A percentile compares a stretch with the other conserved stretches of the same genome.
Evolutionary conservation across 768 basidiomycete species (phyloP).

Genomic region (Rubroboletus satanas): DNA sequence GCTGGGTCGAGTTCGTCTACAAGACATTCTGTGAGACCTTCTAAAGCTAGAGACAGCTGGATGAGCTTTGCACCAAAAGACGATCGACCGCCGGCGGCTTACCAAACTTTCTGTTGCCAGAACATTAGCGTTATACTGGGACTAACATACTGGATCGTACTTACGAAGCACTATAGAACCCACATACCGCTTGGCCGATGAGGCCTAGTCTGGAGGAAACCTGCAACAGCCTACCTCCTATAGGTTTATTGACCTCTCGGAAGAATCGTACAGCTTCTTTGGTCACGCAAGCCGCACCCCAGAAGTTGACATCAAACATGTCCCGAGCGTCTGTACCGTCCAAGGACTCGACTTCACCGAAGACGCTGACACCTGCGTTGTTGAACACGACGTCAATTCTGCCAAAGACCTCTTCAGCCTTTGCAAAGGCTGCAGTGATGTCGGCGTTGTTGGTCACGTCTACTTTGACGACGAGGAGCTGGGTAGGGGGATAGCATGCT

Average conservation of each 20-base stretch:
- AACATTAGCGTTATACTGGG: background rate
- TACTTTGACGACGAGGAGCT: constrained; percentile 30
- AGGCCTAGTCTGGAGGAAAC: constrained; percentile 36
- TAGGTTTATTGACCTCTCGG: constrained; percentile 37
- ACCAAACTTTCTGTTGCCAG: constrained; percentile 16
- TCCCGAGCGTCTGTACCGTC: constrained; percentile 29
- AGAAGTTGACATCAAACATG: constrained; percentile 38
- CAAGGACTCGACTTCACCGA: constrained; percentile 36
- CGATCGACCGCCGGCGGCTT: background rate
- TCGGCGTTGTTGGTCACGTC: constrained; percentile 30
- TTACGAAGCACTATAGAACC: constrained; percentile 28
- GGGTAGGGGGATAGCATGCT: constrained; percentile 18
- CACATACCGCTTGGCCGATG: constrained; percentile 7
- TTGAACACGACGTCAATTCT: constrained; percentile 37
- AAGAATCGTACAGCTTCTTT: constrained; percentile 33
- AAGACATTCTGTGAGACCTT: constrained; percentile 15
- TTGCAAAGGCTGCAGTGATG: constrained; percentile 27
- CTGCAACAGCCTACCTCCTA: constrained; percentile 38
- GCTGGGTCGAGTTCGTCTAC: constrained; percentile 11
- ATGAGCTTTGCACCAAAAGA: background rate
- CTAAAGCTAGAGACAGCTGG: constrained; percentile 4
- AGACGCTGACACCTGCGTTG: constrained; percentile 30
- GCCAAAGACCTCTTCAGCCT: constrained; percentile 28
- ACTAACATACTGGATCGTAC: background rate
- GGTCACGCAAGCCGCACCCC: constrained; percentile 32